A percentile compares a stretch with the other conserved stretches of the same genome.
These are phyloP conservation scores for Cryomyces minteri DNA, from an alignment of 495 filamentous ascomycete species.

Conservation along the genomic window DNA sequence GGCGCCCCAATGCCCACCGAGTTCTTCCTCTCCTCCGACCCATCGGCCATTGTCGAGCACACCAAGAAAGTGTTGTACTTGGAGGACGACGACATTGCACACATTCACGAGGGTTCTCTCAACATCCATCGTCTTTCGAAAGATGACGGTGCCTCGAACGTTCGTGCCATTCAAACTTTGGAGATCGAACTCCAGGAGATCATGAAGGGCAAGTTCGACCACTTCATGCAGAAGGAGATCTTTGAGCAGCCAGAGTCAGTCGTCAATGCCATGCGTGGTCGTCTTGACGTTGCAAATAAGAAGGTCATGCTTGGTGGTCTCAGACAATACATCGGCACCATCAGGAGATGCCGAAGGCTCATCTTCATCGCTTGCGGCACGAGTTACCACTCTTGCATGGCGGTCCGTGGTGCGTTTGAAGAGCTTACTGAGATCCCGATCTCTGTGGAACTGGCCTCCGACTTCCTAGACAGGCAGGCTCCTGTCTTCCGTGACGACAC, in stretches of 20 bases:
- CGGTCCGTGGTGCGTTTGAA: conserved; percentile 91
- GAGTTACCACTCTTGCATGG: conserved; percentile 98
- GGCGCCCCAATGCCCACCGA: conserved; percentile 94
- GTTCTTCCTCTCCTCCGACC: conserved; percentile 96
- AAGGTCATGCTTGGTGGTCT: conserved; percentile 87
- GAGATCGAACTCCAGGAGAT: conserved; percentile 99
- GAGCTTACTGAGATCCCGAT: conserved; percentile 97
- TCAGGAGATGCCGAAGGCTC: conserved; percentile 84
- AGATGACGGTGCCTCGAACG: conserved; percentile 89
- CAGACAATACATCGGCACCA: conserved; percentile 88
- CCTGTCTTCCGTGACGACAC: conserved; percentile 99
- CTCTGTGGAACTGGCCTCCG: conserved; percentile 87
- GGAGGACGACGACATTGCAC: conserved; percentile 97
- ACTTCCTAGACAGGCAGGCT: conserved; percentile 92
- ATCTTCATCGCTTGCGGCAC: conserved; percentile 99
- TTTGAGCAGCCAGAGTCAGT: conserved; percentile 99
- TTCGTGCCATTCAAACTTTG: conserved; percentile 92
- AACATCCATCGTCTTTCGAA: conserved; percentile 98
- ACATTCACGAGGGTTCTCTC: conserved; percentile 95
- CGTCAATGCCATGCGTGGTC: conserved; percentile 98
- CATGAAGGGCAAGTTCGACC: conserved; percentile 99
- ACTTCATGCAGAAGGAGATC: conserved; percentile 99
- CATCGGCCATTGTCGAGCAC: conserved; percentile 95
- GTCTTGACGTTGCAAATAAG: conserved; percentile 82
- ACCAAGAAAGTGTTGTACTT: conserved; percentile 99